Conservation (phyloP, 176 grass and related monocot species). For the Tuctoria greenei region DNA sequence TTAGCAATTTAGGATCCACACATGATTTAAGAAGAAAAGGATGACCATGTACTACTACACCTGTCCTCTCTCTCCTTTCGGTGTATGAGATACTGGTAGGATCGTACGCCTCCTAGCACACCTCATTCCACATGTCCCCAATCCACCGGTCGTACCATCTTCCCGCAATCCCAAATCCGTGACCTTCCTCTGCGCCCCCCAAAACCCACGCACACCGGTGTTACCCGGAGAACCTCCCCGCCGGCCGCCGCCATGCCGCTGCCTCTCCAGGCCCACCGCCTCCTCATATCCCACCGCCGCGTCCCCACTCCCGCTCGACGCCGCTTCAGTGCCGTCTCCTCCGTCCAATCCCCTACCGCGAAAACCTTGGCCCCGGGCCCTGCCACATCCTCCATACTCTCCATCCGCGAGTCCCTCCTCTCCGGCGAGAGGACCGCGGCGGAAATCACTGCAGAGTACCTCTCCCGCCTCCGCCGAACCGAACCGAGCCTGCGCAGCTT, state of each 20-base stretch:
- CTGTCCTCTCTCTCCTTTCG: not conserved
- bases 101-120: not conserved
- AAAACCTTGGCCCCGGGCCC: constrained; percentile 37
- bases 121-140: not conserved
- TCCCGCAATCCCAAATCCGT: constrained; percentile 38
- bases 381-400: constrained; percentile 46
- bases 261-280: constrained; percentile 64
- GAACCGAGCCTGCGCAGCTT: constrained; percentile 86
- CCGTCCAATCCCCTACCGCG: constrained; percentile 47
- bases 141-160: constrained; percentile 6
- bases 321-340: constrained; percentile 43
- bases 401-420: constrained; percentile 78
- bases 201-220: constrained; percentile 27
- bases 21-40: too few species aligned
- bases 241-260: constrained; percentile 51
- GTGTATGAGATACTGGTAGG: too few species aligned
- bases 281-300: constrained; percentile 51
- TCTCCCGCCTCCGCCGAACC: constrained; percentile 73
- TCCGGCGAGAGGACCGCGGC: constrained; percentile 56
- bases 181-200: not conserved
- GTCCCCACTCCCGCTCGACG: constrained; percentile 26
- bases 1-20: too few species aligned
- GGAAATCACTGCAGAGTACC: constrained; percentile 74
- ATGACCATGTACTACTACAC: not conserved
- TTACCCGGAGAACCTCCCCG: constrained; percentile 34